phyloP scores from a whole-genome alignment of 257 asterid genomes.

The Solanum piurae region DNA sequence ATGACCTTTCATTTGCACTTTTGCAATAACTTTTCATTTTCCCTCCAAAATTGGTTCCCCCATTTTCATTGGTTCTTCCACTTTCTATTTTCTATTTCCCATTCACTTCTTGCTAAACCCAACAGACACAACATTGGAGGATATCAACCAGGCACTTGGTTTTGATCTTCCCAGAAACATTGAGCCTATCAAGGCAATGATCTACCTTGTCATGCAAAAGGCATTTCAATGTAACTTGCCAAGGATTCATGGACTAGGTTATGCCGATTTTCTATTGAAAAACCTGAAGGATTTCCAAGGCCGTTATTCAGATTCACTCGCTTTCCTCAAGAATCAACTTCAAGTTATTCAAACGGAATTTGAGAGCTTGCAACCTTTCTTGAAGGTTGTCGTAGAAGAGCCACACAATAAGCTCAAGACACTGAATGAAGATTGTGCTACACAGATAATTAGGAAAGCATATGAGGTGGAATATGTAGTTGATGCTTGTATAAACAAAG shows the following conservation, averaged over 20 bases:
- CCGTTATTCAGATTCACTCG: too few species aligned
- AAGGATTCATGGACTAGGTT: background rate
- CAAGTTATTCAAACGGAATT: background rate
- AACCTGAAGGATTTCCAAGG: conserved; percentile 4
- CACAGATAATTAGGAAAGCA: background rate
- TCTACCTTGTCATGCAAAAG: background rate
- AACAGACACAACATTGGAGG: background rate
- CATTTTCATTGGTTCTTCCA: too few species aligned
- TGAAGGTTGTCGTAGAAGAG: background rate
- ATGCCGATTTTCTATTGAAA: background rate
- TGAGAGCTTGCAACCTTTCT: background rate
- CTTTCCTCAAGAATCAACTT: background rate
- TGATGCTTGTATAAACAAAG: background rate
- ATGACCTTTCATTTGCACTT: too few species aligned
- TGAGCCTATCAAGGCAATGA: background rate
- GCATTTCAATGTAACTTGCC: background rate
- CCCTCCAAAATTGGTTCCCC: too few species aligned
- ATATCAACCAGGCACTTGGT: background rate
- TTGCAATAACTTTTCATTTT: too few species aligned
- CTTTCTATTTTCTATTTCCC: too few species aligned
- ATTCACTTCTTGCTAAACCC: too few species aligned
- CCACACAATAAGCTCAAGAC: background rate
- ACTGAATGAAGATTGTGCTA: background rate
- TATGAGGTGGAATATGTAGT: conserved; percentile 14
- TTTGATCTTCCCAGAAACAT: background rate